Evolutionary conservation across 2,329 filamentous ascomycete species (phyloP).

Genomic region (Tolypocladium ophioglossoides): DNA sequence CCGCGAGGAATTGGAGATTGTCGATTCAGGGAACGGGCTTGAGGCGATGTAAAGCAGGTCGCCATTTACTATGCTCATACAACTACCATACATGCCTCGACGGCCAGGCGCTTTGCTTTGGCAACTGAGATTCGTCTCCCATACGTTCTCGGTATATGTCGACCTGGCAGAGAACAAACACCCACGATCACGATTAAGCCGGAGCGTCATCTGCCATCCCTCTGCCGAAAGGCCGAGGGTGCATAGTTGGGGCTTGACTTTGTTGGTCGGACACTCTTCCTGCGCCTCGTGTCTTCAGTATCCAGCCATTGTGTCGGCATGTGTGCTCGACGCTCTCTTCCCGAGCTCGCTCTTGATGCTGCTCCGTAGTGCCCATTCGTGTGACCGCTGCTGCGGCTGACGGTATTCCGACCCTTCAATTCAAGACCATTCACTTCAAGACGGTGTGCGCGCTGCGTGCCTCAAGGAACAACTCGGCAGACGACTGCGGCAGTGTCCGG

Average conservation of each 20-base stretch:
- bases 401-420: constrained; percentile 38
- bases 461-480: constrained; percentile 80
- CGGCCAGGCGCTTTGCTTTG: constrained; percentile 40
- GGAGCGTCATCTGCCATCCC: constrained; percentile 86
- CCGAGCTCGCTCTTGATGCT: background rate
- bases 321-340: background rate
- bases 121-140: constrained; percentile 52
- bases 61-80: background rate
- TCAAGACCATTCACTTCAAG: constrained; percentile 87
- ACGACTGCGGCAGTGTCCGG: constrained; percentile 67
- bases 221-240: constrained; percentile 65
- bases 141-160: constrained; percentile 78
- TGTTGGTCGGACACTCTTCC: constrained; percentile 63
- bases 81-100: constrained; percentile 34
- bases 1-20: background rate
- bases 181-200: constrained; percentile 90
- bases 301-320: background rate
- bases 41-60: background rate
- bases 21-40: no score
- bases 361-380: background rate
- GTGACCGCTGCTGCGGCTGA: background rate
- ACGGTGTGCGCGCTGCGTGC: constrained; percentile 87
- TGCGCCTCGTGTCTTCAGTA: background rate
- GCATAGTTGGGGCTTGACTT: constrained; percentile 96
- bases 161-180: constrained; percentile 62